Conservation (phyloP, 2,329 filamentous ascomycete genomes). For the Pseudogymnoascus sp. region DNA sequence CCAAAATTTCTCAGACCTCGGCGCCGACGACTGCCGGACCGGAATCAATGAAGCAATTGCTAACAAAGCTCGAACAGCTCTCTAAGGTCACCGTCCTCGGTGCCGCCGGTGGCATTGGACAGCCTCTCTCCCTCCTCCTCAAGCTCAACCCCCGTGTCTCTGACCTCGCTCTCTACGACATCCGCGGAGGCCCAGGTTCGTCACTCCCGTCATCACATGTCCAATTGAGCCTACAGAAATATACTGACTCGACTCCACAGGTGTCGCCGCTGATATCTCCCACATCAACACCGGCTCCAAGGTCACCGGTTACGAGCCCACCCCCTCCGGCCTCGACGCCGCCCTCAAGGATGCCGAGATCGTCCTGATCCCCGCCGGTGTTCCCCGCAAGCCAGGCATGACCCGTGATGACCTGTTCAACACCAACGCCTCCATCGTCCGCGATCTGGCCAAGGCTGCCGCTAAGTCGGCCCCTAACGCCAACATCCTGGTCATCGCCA, state of each 20-base stretch:
- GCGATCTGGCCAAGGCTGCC: slow-evolving; percentile 91
- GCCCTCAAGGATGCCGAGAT: slow-evolving; percentile 84
- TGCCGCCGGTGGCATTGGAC: slow-evolving; percentile 95
- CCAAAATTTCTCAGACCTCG: slow-evolving; percentile 12
- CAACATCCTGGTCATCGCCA: slow-evolving; percentile 95
- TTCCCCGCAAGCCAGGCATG: slow-evolving; percentile 94
- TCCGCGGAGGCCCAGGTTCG: slow-evolving; percentile 85
- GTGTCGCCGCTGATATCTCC: slow-evolving; percentile 95
- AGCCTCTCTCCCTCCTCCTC: slow-evolving; percentile 92
- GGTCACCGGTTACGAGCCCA: slow-evolving; percentile 83
- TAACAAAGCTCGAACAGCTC: slow-evolving; percentile 46
- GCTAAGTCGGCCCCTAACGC: slow-evolving; percentile 84
- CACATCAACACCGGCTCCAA: slow-evolving; percentile 99
- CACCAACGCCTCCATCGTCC: slow-evolving; percentile 99
- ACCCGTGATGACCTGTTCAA: slow-evolving; percentile 99
- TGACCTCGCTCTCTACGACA: slow-evolving; percentile 95
- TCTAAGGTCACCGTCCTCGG: slow-evolving; percentile 97
- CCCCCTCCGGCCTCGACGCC: slow-evolving; percentile 63
- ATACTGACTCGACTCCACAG: slow-evolving; percentile 38
- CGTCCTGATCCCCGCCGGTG: slow-evolving; percentile 95
- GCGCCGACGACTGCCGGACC: slow-evolving; percentile 3
- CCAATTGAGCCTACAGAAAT: slow-evolving; percentile 13
- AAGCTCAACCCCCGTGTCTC: slow-evolving; percentile 96
- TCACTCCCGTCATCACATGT: slow-evolving; percentile 20
- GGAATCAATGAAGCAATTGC: slow-evolving; percentile 11